A percentile compares a stretch with the other conserved stretches of the same genome.
Conservation (phyloP, 257 asterid genomes). For the Plantago ovata region DNA sequence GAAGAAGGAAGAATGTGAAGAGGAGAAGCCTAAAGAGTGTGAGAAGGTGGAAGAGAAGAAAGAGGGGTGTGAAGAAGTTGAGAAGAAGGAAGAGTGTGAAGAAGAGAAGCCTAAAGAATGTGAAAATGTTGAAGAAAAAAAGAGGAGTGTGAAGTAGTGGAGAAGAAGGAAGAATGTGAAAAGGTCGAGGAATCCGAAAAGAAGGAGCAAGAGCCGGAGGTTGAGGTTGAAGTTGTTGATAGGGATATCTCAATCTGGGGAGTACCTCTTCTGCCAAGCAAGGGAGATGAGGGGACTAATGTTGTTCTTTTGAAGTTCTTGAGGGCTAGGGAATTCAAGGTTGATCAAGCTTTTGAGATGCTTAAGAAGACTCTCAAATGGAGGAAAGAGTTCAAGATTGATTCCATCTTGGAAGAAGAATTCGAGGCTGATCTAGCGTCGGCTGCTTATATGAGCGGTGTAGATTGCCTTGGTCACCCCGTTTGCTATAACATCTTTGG, state of each 20-base stretch:
- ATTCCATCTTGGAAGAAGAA: conserved; percentile 52
- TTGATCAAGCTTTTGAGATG: conserved; percentile 60
- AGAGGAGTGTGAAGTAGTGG: conserved; percentile 20
- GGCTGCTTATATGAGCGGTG: conserved; percentile 66
- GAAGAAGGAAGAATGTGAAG: conserved; percentile 19
- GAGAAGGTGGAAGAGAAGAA: conserved; percentile 16
- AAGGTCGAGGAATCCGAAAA: conserved; percentile 12
- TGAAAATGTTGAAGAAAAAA: conserved; percentile 13
- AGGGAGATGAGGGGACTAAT: conserved; percentile 50
- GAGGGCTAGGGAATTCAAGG: conserved; percentile 75
- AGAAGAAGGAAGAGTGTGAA: conserved; percentile 21
- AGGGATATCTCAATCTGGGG: conserved; percentile 65
- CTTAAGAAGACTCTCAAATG: conserved; percentile 65
- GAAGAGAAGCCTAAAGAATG: conserved; percentile 11
- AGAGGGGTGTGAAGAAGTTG: background rate
- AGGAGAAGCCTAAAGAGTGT: conserved; percentile 21
- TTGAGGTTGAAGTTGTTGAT: conserved; percentile 25
- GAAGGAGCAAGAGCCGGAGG: conserved; percentile 7
- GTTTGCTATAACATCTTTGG: conserved; percentile 80
- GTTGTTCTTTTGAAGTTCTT: conserved; percentile 67
- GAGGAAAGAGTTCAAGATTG: conserved; percentile 59
- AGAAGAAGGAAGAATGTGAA: conserved; percentile 20
- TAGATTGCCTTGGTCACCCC: conserved; percentile 61
- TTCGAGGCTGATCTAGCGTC: conserved; percentile 44
- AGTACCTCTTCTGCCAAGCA: conserved; percentile 55